Evolutionary conservation across 805 yeast species (phyloP), one percentile per base, ranked within the genome.

Genomic region (Kazachstania bromeliacearum): DNA sequence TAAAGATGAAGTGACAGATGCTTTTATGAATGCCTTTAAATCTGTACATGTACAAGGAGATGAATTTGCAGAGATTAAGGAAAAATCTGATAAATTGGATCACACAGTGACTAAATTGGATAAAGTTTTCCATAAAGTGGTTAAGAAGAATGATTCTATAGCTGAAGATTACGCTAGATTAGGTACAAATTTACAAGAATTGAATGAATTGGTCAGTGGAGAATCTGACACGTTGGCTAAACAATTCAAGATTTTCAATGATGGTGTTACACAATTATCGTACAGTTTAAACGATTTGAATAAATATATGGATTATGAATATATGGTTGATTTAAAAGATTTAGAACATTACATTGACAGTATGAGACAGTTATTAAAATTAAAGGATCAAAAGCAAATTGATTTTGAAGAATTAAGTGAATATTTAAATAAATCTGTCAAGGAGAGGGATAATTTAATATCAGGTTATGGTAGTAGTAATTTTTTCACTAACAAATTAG

Each of bases 1-100:
- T 18, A 52, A 51, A 37, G 98, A 92, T 34, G 77, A 84, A 10
- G 70, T 89, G n/a, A 78, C 95, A 0, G 98, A 89, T 53, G 79
- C 83, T 3, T 77, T 92, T 29, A 82, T 89, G 80, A 89, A 89
- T 53, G 94, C 94, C n/a, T 85, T 89, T 52, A 80, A 89, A 38
- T 79, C 84, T 33, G 78, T 80, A 4, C 66, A 71, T 33, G 61
- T 67, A 34, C 84, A 78, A 48, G 75, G 73, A 42, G 75, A 80
- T 31, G 96, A 85, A 51, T 85, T 89, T 47, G 68, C 79, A 34
- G 92, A 81, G 46, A 85, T 89, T 28, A 77, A 75, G 45, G 95
- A 85, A 48, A 75, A 82, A 44, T 73, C 88, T 15, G 84, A 82
- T 47, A 84, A 85, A 56, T 63, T 89, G 37, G 92, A 85, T 51